Evolutionary conservation across 2,329 filamentous ascomycete genomes (phyloP), one percentile per base, ranked within the genome.

Genomic region (Orbilia quercus): DNA sequence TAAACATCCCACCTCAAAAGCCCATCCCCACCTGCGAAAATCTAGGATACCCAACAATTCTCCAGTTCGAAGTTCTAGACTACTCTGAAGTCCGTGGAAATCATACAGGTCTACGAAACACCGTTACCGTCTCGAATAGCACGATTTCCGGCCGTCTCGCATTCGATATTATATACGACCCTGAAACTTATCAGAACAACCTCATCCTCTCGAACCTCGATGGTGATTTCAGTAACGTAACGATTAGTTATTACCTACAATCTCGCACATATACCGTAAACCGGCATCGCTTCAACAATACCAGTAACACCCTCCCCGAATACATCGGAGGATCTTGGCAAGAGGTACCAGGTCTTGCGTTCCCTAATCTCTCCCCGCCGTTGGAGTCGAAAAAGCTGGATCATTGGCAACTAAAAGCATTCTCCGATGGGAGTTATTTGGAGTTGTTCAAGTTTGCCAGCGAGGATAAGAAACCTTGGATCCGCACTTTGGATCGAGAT

Each of bases 301-400:
- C 60, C 7, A 36, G 5, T 5, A 55, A 44, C 34, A 45, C 31
- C 7, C 7, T 38, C 11, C 60, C 69, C 0, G 60, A 66, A 44
- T 66, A 66, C 45, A 44, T 66, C 31, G 60, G 60, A 9, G 69
- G 69, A 28, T 65, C 69, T 18, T 73, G 69, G 69, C 69, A 73
- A 38, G 54, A 66, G 22, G 18, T 31, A 20, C 69, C 69, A 1
- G 50, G 40, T 0, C 40, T 73, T 11, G 50, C 25, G 2, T 73
- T 73, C 23, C 69, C 62, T 31, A 73, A 73, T 40, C 31, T 73
- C 5, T 25, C 34, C 4, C 69, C 69, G n/a, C 23, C 47, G 1
- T 16, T 73, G 18, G 38, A 64, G 12, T 36, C 45, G 9, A 73
- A 73, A 20, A 66, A 62, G 22, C 16, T 62, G 6, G 48, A 62